Percentiles rank a stretch among this genome's conserved stretches.
Conservation (phyloP, 2,329 filamentous ascomycete genomes). For the Aspergillus neoniger region DNA sequence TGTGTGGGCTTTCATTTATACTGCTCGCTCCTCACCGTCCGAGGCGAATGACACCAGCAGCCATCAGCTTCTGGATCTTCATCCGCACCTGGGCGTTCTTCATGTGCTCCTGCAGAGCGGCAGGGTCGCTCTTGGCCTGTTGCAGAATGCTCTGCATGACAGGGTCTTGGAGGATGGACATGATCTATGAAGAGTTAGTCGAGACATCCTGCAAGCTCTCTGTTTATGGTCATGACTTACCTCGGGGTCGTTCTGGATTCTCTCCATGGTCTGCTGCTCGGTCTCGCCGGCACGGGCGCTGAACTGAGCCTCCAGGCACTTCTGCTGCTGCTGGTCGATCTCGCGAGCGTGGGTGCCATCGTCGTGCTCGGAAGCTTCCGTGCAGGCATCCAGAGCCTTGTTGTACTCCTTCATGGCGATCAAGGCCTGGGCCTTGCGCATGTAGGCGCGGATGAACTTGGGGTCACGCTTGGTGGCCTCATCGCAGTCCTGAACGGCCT, state of each 20-base stretch:
- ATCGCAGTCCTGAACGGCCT: conserved; percentile 89
- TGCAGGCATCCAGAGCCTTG: conserved; percentile 86
- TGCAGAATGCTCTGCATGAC: conserved; percentile 98
- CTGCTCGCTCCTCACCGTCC: conserved; percentile 51
- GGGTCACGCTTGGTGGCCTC: conserved; percentile 86
- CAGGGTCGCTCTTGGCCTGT: conserved; percentile 91
- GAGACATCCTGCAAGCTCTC: not conserved
- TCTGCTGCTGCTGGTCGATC: conserved; percentile 92
- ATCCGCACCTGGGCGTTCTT: conserved; percentile 80
- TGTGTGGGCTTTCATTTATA: not conserved
- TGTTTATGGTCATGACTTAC: conserved; percentile 52
- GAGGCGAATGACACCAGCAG: conserved; percentile 85
- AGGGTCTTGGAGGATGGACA: conserved; percentile 88
- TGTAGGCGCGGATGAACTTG: conserved; percentile 92
- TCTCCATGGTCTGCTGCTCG: conserved; percentile 90
- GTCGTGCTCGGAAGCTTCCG: conserved; percentile 77
- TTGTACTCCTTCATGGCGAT: conserved; percentile 98
- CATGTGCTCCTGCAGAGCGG: conserved; percentile 95
- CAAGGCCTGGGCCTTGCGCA: conserved; percentile 93
- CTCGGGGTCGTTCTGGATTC: conserved; percentile 87
- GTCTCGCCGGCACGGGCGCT: conserved; percentile 88
- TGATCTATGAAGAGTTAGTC: conserved; percentile 59
- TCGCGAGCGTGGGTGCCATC: conserved; percentile 80
- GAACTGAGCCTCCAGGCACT: conserved; percentile 89
- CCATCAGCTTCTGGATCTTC: conserved; percentile 94